Evolutionary conservation across 2,329 filamentous ascomycete species (phyloP), one percentile per base, ranked within the genome.

Genomic region (Capronia coronata): DNA sequence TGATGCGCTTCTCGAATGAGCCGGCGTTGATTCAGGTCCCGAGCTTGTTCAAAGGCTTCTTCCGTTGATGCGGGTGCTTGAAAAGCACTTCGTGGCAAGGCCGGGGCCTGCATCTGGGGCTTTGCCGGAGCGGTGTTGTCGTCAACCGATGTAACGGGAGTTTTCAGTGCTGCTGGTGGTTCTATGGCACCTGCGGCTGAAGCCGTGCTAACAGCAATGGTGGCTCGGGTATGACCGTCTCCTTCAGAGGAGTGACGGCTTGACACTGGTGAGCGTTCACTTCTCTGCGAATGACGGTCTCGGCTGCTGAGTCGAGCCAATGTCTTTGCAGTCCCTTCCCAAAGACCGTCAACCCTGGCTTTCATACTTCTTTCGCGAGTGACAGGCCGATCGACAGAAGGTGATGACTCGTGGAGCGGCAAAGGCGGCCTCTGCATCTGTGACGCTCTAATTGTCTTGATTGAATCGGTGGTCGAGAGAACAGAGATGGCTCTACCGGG

Each of bases 391-490:
- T 49, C 49, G 19, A 42, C 57, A 51, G 32, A 18, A 8, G 27
- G 30, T 1, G 47, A 30, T 34, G 41, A 29, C n/a, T 49, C 46
- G 14, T 48, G 47, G 5, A 49, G 16, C 9, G 32, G 46, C 8
- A 49, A 25, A 25, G 46, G 51, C 18, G 51, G 25, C 40, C 54
- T 43, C 18, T 67, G 63, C 8, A 62, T 53, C 18, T 61, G 63
- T 11, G 62, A 63, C 22, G 68, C 64, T 46, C 63, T 67, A 22
- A 74, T 64, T 6, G 72, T 75, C 57, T 68, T 72, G 43, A 68
- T 63, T 9, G 72, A 74, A 29, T 71, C 70, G 10, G 71, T 65
- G 13, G 65, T 72, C n/a, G 71, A 74, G 45, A 73, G 59, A 0
- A 64, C 67, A 18, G 72, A 74, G 3, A 65, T 61, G 5, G 65